Base-by-base conservation (phyloP, 2,329 filamentous ascomycete species). In the Hypoxylon sp. region DNA sequence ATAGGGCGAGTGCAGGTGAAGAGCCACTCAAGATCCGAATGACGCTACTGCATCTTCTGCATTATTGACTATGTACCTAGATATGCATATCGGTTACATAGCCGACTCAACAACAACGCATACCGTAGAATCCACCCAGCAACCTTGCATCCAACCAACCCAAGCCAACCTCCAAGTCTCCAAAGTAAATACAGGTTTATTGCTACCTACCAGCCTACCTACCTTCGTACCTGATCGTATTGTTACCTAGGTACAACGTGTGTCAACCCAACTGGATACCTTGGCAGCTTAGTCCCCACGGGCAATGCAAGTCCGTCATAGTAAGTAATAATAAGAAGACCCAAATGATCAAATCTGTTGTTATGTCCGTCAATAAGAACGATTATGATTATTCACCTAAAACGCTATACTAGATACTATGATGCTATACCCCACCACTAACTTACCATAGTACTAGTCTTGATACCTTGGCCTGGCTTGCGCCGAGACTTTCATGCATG, bases 191-290 rank as follows among this genome's bases (percentile, higher is more conserved):
- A 60, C 30, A 49, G 48, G 17, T 48, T 46, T 28, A 62, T 67
- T 56, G 60, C 14, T 17, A 19, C 19, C 63, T 41, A 64, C 66
- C n/a, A n/a, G n/a, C 51, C 6, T 5, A 25, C 23, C 23, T 25
- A 5, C 25, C 6, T 1, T 7, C 5, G 28, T 30, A 30, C 28
- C 28, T 30, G 28, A 30, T 30, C 5, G 56, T 57, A 49, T 34
- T 52, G 50, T 28, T 67, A 70, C n/a, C n/a, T n/a, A n/a, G n/a
- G n/a, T n/a, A n/a, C 67, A 38, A 70, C 58, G 68, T 70, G 65
- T 65, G 65, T 23, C 65, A 19, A 49, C 53, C 50, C 61, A 58
- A 70, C 61, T 68, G 65, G 68, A 55, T 52, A 32, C 36, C 21
- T 52, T 19, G 36, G n/a, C n/a, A n/a, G n/a, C n/a, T n/a, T n/a